phyloP scores from a whole-genome alignment of 352 stramenopile genomes.

The Globisporangium viniferum region DNA sequence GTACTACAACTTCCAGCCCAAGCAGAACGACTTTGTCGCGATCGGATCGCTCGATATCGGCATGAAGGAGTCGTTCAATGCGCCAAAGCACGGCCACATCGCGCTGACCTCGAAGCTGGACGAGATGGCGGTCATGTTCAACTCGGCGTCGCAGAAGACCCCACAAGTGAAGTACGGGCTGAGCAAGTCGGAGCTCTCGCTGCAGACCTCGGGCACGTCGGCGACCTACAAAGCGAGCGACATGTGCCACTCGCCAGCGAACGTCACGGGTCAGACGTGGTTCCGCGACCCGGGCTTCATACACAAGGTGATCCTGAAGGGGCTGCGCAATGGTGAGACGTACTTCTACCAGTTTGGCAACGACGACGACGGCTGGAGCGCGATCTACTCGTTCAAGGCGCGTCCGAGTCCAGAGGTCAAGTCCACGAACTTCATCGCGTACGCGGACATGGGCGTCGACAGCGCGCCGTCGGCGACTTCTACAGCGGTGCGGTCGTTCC shows the following conservation, averaged over 20 bases:
- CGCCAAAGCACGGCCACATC: conserved; percentile 72
- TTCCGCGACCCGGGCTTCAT: conserved; percentile 81
- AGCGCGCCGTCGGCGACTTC: conserved; percentile 13
- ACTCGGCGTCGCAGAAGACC: conserved; percentile 48
- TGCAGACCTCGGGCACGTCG: conserved; percentile 31
- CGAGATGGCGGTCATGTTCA: conserved; percentile 73
- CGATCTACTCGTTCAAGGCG: conserved; percentile 48
- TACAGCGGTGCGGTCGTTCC: conserved; percentile 13
- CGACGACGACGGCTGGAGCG: conserved; percentile 68
- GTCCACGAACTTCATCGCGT: conserved; percentile 11
- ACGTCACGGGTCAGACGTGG: conserved; percentile 50
- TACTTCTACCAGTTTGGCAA: conserved; percentile 86
- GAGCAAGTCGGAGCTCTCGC: conserved; percentile 21
- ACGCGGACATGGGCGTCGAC: conserved; percentile 13
- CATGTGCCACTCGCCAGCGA: conserved; percentile 66
- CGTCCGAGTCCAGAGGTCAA: conserved; percentile 2
- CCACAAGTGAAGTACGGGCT: conserved; percentile 44
- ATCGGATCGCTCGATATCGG: conserved; percentile 34
- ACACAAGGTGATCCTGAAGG: conserved; percentile 70
- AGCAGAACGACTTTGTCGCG: conserved; percentile 17
- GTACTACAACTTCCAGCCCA: conserved; percentile 48
- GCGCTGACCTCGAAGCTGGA: conserved; percentile 46
- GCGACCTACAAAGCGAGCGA: conserved; percentile 67
- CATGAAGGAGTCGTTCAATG: conserved; percentile 50
- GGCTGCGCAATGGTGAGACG: conserved; percentile 29